These are phyloP conservation scores for Antarctomyces pellizariae DNA, from an alignment of 495 filamentous ascomycete species.

Conservation along the genomic window DNA sequence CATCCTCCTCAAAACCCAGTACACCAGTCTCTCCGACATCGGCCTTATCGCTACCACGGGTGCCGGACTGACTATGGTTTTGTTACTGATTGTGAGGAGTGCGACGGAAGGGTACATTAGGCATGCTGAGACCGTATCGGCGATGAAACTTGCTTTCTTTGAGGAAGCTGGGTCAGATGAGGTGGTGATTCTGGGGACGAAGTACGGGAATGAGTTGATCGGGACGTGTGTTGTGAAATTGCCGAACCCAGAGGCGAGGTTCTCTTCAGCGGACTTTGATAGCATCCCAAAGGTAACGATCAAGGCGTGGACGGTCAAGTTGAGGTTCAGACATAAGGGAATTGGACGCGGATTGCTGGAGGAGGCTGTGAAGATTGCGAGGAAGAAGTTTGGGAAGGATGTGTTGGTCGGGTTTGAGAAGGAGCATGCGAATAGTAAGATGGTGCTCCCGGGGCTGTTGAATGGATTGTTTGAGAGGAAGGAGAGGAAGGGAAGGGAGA, in stretches of 20 bases:
- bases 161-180: slow-evolving; percentile 16
- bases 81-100: slow-evolving; percentile 17
- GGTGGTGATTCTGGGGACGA: slow-evolving; percentile 25
- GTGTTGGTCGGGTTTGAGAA: slow-evolving; percentile 38
- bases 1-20: slow-evolving; percentile 14
- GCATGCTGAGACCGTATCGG: slow-evolving; percentile 29
- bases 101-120: slow-evolving; percentile 23
- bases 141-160: slow-evolving; percentile 25
- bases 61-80: slow-evolving; percentile 22
- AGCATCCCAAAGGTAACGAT: slow-evolving; percentile 26
- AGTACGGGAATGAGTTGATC: slow-evolving; percentile 33
- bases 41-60: slow-evolving; percentile 18
- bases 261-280: slow-evolving; percentile 1
- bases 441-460: slow-evolving; percentile 34
- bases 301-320: slow-evolving; percentile 50
- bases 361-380: slow-evolving; percentile 33
- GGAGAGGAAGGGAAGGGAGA: slow-evolving; percentile 16
- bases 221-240: slow-evolving; percentile 25
- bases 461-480: slow-evolving; percentile 31
- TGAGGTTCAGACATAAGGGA: slow-evolving; percentile 39
- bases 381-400: slow-evolving; percentile 29
- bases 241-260: no score
- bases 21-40: slow-evolving; percentile 12
- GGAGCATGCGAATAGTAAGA: slow-evolving; percentile 41
- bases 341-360: slow-evolving; percentile 45